A percentile compares a stretch with the other conserved stretches of the same genome.
Conservation (phyloP, 192 early-diverging fungal genomes). For the Pilaira anomala region DNA sequence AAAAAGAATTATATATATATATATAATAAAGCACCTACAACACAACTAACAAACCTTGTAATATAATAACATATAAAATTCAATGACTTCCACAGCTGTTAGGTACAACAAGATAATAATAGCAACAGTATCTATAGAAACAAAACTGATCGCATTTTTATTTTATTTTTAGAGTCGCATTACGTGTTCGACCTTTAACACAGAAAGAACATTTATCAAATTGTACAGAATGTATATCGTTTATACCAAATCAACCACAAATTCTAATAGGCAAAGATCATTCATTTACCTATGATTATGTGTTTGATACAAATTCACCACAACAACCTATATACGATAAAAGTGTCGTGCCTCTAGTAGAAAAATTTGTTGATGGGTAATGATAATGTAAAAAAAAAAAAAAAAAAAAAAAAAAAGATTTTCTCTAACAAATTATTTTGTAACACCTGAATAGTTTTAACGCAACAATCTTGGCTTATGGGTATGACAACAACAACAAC, state of each 20-base stretch:
- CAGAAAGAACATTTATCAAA: conserved; percentile 67
- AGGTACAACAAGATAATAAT: conserved; percentile 25
- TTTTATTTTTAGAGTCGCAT: conserved; percentile 54
- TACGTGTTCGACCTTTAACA: conserved; percentile 74
- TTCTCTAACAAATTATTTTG: not conserved
- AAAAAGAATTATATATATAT: conserved; percentile 1
- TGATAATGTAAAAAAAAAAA: conserved; percentile 41
- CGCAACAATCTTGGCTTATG: conserved; percentile 62
- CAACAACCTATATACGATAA: conserved; percentile 58
- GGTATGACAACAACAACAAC: not conserved
- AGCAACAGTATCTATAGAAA: conserved; percentile 27
- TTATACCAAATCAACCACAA: conserved; percentile 57
- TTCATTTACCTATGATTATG: conserved; percentile 67
- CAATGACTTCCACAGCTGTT: conserved; percentile 21
- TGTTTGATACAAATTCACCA: conserved; percentile 50
- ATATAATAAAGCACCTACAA: too few species aligned
- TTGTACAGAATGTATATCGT: conserved; percentile 56
- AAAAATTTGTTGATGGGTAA: conserved; percentile 73
- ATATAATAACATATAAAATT: not conserved
- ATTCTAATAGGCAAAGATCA: conserved; percentile 59
- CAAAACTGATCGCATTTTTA: not conserved
- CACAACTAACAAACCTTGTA: too few species aligned
- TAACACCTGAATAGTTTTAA: conserved; percentile 63
- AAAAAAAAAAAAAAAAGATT: too few species aligned
- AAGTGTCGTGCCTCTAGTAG: conserved; percentile 58